Conservation (phyloP, 2,329 filamentous ascomycete species). For the Uncinocarpus reesii region DNA sequence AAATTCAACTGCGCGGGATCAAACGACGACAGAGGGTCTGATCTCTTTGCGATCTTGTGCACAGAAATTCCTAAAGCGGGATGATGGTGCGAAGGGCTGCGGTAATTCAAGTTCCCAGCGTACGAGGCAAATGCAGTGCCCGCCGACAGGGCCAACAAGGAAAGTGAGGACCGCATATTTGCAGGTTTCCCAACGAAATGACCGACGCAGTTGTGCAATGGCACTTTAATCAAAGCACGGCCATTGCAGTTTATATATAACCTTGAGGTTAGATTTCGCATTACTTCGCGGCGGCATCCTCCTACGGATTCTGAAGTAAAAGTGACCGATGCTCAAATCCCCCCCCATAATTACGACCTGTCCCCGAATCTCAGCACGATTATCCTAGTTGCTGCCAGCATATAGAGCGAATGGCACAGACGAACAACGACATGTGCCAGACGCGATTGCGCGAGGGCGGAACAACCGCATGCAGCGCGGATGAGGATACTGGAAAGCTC, state of each 20-base stretch:
- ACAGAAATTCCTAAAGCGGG: conserved; percentile 53
- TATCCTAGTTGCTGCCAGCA: background rate
- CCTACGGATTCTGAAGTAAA: no score
- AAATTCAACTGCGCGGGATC: conserved; percentile 46
- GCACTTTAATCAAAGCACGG: background rate
- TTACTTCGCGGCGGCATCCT: no score
- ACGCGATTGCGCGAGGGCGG: background rate
- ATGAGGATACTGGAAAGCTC: background rate
- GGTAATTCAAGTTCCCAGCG: conserved; percentile 40
- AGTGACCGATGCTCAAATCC: no score
- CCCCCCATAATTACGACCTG: no score
- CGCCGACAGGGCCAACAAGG: background rate
- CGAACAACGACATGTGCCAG: conserved; percentile 1
- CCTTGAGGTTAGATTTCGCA: no score
- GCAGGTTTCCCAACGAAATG: background rate
- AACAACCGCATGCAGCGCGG: background rate
- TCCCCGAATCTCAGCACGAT: no score
- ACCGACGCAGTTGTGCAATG: background rate
- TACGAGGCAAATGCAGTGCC: conserved; percentile 5
- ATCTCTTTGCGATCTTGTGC: conserved; percentile 49
- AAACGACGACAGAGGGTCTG: conserved; percentile 30
- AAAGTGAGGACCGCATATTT: background rate
- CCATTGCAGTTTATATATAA: no score
- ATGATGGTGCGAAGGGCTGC: conserved; percentile 55
- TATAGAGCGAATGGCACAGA: background rate